phyloP scores from a whole-genome alignment of 2,329 filamentous ascomycete species.

The Cryphonectria radicalis region DNA sequence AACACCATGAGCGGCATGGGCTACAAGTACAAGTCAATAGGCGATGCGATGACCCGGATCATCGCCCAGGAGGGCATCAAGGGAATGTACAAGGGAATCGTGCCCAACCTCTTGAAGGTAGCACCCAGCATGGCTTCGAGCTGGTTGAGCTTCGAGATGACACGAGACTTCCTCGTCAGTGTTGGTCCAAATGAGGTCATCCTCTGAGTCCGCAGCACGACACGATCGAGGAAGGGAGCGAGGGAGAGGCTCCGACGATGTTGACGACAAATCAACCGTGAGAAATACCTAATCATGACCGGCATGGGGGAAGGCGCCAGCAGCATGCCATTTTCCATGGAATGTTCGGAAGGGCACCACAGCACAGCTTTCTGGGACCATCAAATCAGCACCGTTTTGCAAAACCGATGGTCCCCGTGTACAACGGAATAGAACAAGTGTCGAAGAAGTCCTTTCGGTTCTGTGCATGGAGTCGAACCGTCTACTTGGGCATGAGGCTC shows the following conservation, averaged over 20 bases:
- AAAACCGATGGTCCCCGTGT: neutral
- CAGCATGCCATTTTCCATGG: neutral
- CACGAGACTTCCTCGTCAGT: slow-evolving; percentile 79
- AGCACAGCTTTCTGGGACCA: neutral
- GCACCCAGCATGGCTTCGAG: slow-evolving; percentile 98
- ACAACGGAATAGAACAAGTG: neutral
- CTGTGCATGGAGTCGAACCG: neutral
- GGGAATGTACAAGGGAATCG: slow-evolving; percentile 94
- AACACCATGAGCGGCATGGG: slow-evolving; percentile 99
- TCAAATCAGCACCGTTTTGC: neutral
- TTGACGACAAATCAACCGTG: neutral
- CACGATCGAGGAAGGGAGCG: neutral
- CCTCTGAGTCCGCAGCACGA: slow-evolving; percentile 32
- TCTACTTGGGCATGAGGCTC: neutral
- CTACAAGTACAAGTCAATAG: slow-evolving; percentile 88
- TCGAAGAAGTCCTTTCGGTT: neutral
- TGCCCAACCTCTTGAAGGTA: slow-evolving; percentile 94
- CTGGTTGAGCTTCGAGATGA: slow-evolving; percentile 96
- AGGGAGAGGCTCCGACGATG: neutral
- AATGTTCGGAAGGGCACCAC: neutral
- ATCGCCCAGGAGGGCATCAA: slow-evolving; percentile 79
- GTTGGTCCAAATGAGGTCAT: slow-evolving; percentile 51
- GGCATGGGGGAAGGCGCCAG: neutral
- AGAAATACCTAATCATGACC: slow-evolving; percentile 1
- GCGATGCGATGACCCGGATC: slow-evolving; percentile 82